Conservation (phyloP, 2,329 filamentous ascomycete genomes). For the Aspergillus ochraceus region DNA sequence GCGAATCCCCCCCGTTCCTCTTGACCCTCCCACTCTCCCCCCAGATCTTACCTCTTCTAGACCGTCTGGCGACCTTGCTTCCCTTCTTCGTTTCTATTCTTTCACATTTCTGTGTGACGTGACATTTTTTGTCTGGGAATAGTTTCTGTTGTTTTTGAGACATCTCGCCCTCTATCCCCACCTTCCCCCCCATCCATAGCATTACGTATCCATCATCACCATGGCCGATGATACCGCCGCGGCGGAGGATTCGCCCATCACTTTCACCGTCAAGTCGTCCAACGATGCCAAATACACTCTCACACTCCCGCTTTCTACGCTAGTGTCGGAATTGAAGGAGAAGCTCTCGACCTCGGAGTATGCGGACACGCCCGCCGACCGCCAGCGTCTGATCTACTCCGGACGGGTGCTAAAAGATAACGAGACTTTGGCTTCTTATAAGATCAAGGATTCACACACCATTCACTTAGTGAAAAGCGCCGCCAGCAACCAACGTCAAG, state of each 20-base stretch:
- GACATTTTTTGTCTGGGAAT: neutral
- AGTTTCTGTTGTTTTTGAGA: slow-evolving; percentile 5
- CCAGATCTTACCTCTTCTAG: neutral
- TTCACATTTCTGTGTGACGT: neutral
- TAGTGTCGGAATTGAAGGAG: slow-evolving; percentile 82
- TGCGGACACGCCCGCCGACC: slow-evolving; percentile 81
- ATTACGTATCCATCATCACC: slow-evolving; percentile 17
- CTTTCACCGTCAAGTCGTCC: slow-evolving; percentile 98
- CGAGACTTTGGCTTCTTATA: slow-evolving; percentile 80
- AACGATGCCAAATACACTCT: slow-evolving; percentile 81
- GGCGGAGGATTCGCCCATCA: slow-evolving; percentile 72
- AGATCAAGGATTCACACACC: slow-evolving; percentile 94
- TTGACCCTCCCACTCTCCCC: neutral
- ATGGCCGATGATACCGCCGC: slow-evolving; percentile 44
- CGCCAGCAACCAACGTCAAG: slow-evolving; percentile 73
- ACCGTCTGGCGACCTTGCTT: neutral
- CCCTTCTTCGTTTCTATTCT: neutral
- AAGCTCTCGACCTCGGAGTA: slow-evolving; percentile 80
- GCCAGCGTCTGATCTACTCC: slow-evolving; percentile 95
- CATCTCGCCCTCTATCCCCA: slow-evolving; percentile 8
- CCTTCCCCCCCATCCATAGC: slow-evolving; percentile 10
- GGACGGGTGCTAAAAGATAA: slow-evolving; percentile 95
- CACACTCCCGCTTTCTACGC: slow-evolving; percentile 74
- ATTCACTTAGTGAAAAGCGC: slow-evolving; percentile 97
- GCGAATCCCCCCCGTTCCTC: neutral